Evolutionary conservation across 805 yeast genomes (phyloP), one percentile per base, ranked within the genome.

Genomic region (Maudiozyma saulgeensis): DNA sequence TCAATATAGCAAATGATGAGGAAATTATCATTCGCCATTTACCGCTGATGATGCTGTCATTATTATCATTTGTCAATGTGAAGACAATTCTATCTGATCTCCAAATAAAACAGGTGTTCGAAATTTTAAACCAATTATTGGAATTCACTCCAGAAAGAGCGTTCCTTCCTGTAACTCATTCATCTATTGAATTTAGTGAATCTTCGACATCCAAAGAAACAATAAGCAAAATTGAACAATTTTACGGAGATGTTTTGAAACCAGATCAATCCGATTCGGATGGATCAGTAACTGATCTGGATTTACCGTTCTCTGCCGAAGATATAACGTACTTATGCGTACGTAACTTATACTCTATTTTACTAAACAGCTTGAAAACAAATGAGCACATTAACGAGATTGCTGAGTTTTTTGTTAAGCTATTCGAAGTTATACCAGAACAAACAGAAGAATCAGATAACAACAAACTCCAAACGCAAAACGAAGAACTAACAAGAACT

Each of bases 1-100:
- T 87, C 68, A 78, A 86, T 54, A 80, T 89, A 28, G 55, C 61
- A 2, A 78, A 77, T 41, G 99, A 91, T 54, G 97, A 89, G 56
- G 98, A 89, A 53, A 87, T 88, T 84, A 67, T 83, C 7, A 69
- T 79, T 0, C 74, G 76, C 18, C 96, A 91, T 61, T 68, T 85
- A 7, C 97, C 98, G 0, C 65, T 87, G 41, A 74, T 85, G 0
- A 61, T 89, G 1, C 56, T 87, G 18, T 68, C 76, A 1, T 50
- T 74, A 1, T 59, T 84, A 21, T 49, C 71, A 3, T 58, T 62
- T 19, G 59, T 44, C 26, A 43, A 55, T 12, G 16, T 44, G 21
- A 49, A 53, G 6, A 45, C 50, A 0, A 19, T 23, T 23, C 2
- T 15, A 7, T 13, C 41, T 9, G 26, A 34, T 8, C 45, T 55